These are phyloP conservation scores for Penicillium brevicompactum DNA, from an alignment of 2,329 filamentous ascomycete species.

Conservation along the genomic window DNA sequence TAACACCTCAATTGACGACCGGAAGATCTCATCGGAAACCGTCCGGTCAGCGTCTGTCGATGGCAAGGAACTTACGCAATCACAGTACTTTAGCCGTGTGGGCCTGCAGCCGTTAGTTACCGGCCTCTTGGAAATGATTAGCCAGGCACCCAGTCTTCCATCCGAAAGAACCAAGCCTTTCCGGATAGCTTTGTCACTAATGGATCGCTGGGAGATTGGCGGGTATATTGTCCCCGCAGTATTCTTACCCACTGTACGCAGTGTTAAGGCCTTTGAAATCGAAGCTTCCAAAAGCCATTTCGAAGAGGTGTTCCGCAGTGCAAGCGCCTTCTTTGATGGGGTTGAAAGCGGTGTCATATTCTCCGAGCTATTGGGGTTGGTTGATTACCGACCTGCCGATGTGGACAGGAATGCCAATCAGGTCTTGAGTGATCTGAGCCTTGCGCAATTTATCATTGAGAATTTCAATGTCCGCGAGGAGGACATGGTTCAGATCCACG, in stretches of 20 bases:
- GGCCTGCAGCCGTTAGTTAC: slow-evolving; percentile 74
- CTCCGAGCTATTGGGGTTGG: slow-evolving; percentile 72
- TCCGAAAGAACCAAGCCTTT: slow-evolving; percentile 80
- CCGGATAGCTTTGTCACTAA: slow-evolving; percentile 87
- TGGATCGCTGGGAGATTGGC: slow-evolving; percentile 98
- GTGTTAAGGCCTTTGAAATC: slow-evolving; percentile 73
- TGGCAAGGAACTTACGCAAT: slow-evolving; percentile 58
- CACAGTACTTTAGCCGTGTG: slow-evolving; percentile 80
- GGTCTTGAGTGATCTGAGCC: slow-evolving; percentile 63
- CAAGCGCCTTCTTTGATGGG: slow-evolving; percentile 94
- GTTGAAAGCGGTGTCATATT: slow-evolving; percentile 95
- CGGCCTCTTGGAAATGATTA: slow-evolving; percentile 77
- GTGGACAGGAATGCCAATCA: slow-evolving; percentile 53
- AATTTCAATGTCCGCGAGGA: slow-evolving; percentile 95
- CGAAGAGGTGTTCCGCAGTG: slow-evolving; percentile 85
- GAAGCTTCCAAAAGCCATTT: slow-evolving; percentile 71
- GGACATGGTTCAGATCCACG: slow-evolving; percentile 88
- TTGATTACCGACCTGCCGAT: slow-evolving; percentile 56
- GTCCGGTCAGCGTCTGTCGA: slow-evolving; percentile 31
- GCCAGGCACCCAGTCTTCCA: slow-evolving; percentile 55
- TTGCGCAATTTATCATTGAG: slow-evolving; percentile 78
- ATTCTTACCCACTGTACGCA: slow-evolving; percentile 82
- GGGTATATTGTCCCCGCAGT: slow-evolving; percentile 84
- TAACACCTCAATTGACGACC: slow-evolving; percentile 32
- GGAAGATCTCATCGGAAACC: slow-evolving; percentile 30